These are phyloP conservation scores for Dothideomycetes sp. DNA, from an alignment of 2,329 filamentous ascomycete genomes.

Conservation along the genomic window DNA sequence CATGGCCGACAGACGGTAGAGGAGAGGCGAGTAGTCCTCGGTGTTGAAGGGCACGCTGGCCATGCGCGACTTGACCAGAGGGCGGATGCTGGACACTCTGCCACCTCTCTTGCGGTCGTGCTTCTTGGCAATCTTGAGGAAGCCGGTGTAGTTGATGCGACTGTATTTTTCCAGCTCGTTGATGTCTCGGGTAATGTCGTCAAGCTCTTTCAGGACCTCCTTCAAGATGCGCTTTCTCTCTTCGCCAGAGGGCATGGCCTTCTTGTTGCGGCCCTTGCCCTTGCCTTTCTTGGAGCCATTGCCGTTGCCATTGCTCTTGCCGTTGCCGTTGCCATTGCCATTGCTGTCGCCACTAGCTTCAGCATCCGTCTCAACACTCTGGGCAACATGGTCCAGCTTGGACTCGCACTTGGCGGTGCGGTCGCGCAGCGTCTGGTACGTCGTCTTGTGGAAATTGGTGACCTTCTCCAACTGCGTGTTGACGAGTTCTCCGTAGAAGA, in stretches of 20 bases:
- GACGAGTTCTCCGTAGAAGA: constrained; percentile 89
- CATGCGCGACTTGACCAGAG: constrained; percentile 82
- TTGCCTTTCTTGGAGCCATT: constrained; percentile 23
- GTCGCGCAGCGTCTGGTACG: constrained; percentile 72
- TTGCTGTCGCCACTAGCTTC: constrained; percentile 16
- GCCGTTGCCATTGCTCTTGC: constrained; percentile 20
- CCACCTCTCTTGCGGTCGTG: constrained; percentile 88
- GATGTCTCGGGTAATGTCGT: constrained; percentile 79
- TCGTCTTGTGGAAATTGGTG: constrained; percentile 74
- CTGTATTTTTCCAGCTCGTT: constrained; percentile 93
- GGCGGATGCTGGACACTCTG: constrained; percentile 70
- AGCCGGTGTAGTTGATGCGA: constrained; percentile 93
- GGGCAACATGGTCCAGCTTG: constrained; percentile 50
- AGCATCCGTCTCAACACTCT: constrained; percentile 29
- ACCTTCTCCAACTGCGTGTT: constrained; percentile 95
- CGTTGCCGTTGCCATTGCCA: constrained; percentile 26
- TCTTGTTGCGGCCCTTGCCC: constrained; percentile 25
- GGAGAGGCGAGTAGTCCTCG: constrained; percentile 81
- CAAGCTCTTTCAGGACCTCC: constrained; percentile 69
- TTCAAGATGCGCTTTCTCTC: constrained; percentile 49
- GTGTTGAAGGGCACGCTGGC: constrained; percentile 90
- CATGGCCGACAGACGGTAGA: constrained; percentile 85
- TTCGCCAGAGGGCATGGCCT: constrained; percentile 29
- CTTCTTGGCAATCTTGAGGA: constrained; percentile 98
- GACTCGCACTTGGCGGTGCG: constrained; percentile 62